phyloP scores from a whole-genome alignment of 1,139 yeast genomes.

The Protomyces lactucae-debilis region DNA sequence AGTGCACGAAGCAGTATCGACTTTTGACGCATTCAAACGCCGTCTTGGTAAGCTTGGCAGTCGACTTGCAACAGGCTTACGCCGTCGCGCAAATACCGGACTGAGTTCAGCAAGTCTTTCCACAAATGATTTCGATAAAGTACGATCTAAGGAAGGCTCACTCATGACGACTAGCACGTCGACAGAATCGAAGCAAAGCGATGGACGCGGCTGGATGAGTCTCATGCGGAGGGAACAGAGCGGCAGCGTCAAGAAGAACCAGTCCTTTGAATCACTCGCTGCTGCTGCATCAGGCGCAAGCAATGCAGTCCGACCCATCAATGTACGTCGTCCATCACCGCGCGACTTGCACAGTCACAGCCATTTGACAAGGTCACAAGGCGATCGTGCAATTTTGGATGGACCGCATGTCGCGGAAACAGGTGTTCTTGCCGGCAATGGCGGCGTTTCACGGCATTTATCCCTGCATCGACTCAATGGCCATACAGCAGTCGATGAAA shows the following conservation, averaged over 20 bases:
- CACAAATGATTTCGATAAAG: not conserved
- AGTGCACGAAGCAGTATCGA: conserved; percentile 60
- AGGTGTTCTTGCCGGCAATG: not conserved
- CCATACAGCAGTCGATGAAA: not conserved
- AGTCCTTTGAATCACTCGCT: not conserved
- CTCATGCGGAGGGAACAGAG: conserved; percentile 12
- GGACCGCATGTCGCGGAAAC: not conserved
- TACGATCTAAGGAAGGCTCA: not conserved
- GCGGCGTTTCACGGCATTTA: not conserved
- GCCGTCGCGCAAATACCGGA: conserved; percentile 4
- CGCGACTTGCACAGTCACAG: not conserved
- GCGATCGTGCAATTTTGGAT: not conserved
- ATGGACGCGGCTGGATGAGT: conserved; percentile 17
- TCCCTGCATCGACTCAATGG: not conserved
- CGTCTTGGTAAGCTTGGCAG: conserved; percentile 14
- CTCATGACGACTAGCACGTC: not conserved
- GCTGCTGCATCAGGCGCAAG: not conserved
- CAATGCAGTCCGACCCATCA: not conserved
- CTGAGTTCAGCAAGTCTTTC: not conserved
- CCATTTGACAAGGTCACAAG: not conserved
- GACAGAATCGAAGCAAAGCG: not conserved
- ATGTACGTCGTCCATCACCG: not conserved
- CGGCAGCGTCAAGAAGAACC: not conserved
- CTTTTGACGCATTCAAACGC: conserved; percentile 22
- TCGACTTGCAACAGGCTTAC: conserved; percentile 10